Conservation (phyloP, 345 rosid species). For the Pugionium dolabratum region DNA sequence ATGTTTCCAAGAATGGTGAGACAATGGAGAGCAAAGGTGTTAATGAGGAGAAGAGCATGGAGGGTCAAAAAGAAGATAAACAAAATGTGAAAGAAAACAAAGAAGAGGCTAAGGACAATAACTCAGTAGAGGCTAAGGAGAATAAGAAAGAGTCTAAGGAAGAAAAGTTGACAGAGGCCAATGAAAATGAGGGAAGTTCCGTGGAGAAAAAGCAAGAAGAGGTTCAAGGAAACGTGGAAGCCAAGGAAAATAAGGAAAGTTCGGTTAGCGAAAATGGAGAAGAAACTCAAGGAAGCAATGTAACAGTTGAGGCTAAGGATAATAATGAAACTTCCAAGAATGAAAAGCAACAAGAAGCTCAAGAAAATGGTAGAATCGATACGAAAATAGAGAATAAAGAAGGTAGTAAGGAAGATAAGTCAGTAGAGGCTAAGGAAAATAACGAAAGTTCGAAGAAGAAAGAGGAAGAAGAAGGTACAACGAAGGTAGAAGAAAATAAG, state of each 20-base stretch:
- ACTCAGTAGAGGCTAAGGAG: background rate
- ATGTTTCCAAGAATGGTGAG: background rate
- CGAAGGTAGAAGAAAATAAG: background rate
- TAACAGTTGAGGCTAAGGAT: background rate
- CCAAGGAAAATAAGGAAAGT: background rate
- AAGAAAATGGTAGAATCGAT: background rate
- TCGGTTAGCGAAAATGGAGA: background rate
- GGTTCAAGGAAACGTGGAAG: background rate
- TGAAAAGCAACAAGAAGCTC: conserved; percentile 8
- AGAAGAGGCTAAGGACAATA: conserved; percentile 5
- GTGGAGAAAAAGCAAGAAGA: background rate
- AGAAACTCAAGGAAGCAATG: background rate
- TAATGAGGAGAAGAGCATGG: conserved; percentile 1
- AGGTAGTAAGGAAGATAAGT: background rate
- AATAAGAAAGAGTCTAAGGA: conserved; percentile 11
- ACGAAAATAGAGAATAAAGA: background rate
- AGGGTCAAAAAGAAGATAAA: background rate
- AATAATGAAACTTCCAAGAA: background rate
- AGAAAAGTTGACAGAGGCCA: background rate
- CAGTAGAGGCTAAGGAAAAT: background rate
- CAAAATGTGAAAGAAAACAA: background rate
- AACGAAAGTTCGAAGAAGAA: background rate
- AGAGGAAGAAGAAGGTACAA: background rate
- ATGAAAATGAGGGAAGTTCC: background rate
- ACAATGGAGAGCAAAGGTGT: background rate